Percentiles rank a stretch among this genome's conserved stretches.
phyloP scores from a whole-genome alignment of 2,329 filamentous ascomycete genomes.

The Microdochium trichocladiopsis region DNA sequence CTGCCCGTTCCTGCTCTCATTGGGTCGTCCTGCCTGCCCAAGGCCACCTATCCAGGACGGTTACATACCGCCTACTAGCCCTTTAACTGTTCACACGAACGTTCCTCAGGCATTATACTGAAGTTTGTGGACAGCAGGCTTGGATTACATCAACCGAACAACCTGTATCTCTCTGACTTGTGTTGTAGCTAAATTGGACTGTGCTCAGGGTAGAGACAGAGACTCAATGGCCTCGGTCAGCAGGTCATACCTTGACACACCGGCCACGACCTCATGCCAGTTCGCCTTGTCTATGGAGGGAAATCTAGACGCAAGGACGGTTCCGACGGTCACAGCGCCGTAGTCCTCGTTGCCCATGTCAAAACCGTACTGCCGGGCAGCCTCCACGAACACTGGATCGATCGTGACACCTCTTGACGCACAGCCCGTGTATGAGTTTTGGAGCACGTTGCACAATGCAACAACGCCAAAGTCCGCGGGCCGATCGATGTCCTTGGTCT shows the following conservation, averaged over 20 bases:
- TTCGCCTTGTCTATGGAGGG: not conserved
- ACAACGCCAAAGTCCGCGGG: not conserved
- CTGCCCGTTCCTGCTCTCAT: no score
- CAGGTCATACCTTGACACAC: not conserved
- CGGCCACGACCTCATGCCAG: not conserved
- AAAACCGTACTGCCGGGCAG: not conserved
- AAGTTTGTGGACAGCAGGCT: no score
- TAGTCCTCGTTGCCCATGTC: not conserved
- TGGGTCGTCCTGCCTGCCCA: no score
- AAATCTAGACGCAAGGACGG: not conserved
- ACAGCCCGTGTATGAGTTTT: not conserved
- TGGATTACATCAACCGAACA: no score
- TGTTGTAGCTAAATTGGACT: no score
- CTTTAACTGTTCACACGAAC: no score
- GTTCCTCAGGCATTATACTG: no score
- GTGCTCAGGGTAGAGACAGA: not conserved
- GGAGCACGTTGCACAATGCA: not conserved
- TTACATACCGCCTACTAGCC: no score
- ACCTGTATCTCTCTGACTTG: no score
- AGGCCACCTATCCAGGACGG: no score
- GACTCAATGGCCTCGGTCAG: not conserved
- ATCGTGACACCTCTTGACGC: not conserved
- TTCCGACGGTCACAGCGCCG: not conserved
- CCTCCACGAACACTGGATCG: not conserved
- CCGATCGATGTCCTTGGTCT: not conserved